phyloP scores from a whole-genome alignment of 306 rosid genomes.

The Ochetophila trinervis region DNA sequence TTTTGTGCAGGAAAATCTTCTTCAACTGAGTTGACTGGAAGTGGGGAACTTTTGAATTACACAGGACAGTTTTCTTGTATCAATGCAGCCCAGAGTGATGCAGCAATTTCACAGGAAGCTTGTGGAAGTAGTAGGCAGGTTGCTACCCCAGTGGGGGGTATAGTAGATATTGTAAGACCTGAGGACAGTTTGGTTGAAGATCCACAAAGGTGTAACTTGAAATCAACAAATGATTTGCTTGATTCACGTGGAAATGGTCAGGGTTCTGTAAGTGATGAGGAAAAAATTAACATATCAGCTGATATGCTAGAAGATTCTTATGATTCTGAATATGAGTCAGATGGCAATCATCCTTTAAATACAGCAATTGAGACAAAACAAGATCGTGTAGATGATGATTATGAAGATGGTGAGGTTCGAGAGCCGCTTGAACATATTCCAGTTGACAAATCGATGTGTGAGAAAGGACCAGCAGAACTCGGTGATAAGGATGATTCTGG shows the following conservation, averaged over 20 bases:
- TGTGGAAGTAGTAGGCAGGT: conserved; percentile 33
- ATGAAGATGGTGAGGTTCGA: conserved; percentile 85
- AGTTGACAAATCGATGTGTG: conserved; percentile 40
- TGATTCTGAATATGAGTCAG: conserved; percentile 74
- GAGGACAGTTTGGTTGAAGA: conserved; percentile 30
- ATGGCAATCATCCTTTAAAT: conserved; percentile 62
- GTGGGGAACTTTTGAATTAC: conserved; percentile 26
- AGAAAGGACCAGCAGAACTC: conserved; percentile 52
- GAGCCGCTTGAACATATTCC: conserved; percentile 42
- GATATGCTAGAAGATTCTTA: conserved; percentile 62
- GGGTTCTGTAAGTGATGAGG: conserved; percentile 69
- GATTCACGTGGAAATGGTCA: conserved; percentile 44
- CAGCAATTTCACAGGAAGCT: conserved; percentile 30
- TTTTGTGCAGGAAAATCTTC: conserved; percentile 27
- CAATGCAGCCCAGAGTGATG: conserved; percentile 18
- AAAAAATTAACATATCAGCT: conserved; percentile 60
- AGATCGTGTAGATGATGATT: conserved; percentile 56
- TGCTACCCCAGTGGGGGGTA: conserved; percentile 25
- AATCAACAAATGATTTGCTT: conserved; percentile 39
- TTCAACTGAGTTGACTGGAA: conserved; percentile 27
- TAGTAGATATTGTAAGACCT: conserved; percentile 27
- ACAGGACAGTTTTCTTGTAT: conserved; percentile 17
- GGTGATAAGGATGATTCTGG: conserved; percentile 29
- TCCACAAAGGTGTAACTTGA: conserved; percentile 30
- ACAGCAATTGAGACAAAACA: conserved; percentile 42